Evolutionary conservation across 306 rosid genomes (phyloP).

Genomic region (Erythrophleum fordii): DNA sequence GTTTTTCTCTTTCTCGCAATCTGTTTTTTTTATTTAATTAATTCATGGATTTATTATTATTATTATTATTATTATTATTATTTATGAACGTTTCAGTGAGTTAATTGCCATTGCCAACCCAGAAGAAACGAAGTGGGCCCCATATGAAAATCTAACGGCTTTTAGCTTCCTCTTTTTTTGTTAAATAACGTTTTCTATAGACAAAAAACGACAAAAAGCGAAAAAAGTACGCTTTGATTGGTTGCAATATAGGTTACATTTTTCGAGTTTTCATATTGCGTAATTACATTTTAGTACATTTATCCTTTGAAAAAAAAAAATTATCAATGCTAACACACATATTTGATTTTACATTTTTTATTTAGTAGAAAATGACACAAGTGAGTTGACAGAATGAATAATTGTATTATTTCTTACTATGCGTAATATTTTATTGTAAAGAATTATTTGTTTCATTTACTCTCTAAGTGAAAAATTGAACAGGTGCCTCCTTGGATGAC

Average conservation of each 20-base stretch:
- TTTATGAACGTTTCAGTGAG: conserved; percentile 11
- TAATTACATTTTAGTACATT: not conserved
- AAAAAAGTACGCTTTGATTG: not conserved
- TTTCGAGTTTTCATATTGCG: not conserved
- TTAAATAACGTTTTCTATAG: not conserved
- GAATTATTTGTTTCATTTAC: not conserved
- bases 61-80: not conserved
- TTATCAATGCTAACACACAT: too few relatives aligned
- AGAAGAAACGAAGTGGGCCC: conserved; percentile 43
- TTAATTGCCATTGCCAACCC: conserved; percentile 35
- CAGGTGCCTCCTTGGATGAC: not conserved
- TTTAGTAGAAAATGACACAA: not conserved
- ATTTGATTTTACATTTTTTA: not conserved
- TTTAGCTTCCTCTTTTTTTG: not conserved
- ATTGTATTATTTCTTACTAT: not conserved
- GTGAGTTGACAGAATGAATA: not conserved
- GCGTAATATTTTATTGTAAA: not conserved
- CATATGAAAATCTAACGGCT: conserved; percentile 57
- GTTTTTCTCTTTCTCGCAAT: conserved; percentile 40
- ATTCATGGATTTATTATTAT: not conserved
- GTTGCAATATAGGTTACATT: not conserved
- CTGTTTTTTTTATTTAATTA: conserved; percentile 3
- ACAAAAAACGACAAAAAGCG: conserved; percentile 43
- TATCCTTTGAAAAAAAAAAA: not conserved
- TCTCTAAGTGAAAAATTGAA: not conserved